A percentile compares a stretch with the other conserved stretches of the same genome.
Conservation (phyloP, 1,139 yeast species). For the Pichia sp. region DNA sequence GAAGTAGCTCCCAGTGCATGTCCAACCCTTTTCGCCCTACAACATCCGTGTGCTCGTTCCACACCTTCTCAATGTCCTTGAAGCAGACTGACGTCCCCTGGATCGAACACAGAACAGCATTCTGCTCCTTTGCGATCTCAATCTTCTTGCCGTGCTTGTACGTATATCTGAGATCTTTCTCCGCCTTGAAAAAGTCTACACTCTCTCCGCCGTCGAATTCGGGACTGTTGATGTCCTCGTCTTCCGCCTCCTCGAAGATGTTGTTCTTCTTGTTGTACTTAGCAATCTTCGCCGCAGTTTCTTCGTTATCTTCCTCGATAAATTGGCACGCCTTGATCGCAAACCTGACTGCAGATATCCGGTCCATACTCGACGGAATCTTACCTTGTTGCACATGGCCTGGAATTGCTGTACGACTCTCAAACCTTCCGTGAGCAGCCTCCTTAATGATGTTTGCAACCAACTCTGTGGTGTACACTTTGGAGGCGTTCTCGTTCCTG, state of each 20-base stretch:
- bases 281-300: slow-evolving; percentile 27
- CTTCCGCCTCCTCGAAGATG: background rate
- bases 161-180: slow-evolving; percentile 31
- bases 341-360: slow-evolving; percentile 66
- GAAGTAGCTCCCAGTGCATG: slow-evolving; percentile 64
- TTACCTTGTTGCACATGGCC: slow-evolving; percentile 86
- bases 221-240: slow-evolving; percentile 26
- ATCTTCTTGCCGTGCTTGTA: slow-evolving; percentile 31
- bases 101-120: slow-evolving; percentile 66
- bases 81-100: slow-evolving; percentile 60
- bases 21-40: slow-evolving; percentile 60
- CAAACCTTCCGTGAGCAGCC: slow-evolving; percentile 62
- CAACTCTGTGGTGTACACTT: slow-evolving; percentile 61
- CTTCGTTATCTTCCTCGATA: slow-evolving; percentile 44
- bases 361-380: slow-evolving; percentile 73
- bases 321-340: slow-evolving; percentile 68
- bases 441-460: slow-evolving; percentile 67
- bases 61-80: slow-evolving; percentile 50
- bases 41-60: slow-evolving; percentile 57
- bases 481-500: slow-evolving; percentile 65
- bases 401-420: slow-evolving; percentile 73
- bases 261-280: background rate
- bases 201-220: slow-evolving; percentile 34
- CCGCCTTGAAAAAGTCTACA: slow-evolving; percentile 30
- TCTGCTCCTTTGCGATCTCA: slow-evolving; percentile 25